phyloP scores from a whole-genome alignment of 805 yeast genomes.

The Phaffomyces antillensis region DNA sequence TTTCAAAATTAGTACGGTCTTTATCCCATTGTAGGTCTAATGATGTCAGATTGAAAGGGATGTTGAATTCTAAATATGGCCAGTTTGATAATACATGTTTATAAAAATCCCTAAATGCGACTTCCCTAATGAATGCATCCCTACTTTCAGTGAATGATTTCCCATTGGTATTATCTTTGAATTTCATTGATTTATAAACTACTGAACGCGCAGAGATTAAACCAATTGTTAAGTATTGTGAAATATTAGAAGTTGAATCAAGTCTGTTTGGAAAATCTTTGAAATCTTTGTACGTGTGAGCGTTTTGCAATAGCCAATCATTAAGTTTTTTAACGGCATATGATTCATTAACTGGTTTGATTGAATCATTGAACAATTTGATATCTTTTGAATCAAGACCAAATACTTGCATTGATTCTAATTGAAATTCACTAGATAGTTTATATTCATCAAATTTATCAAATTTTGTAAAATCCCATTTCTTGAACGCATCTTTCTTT shows the following conservation, averaged over 20 bases:
- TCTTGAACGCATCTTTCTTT: slow-evolving; percentile 7
- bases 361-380: background rate
- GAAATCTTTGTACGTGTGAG: background rate
- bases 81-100: slow-evolving; percentile 39
- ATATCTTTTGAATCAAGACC: slow-evolving; percentile 4
- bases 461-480: slow-evolving; percentile 6
- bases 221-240: slow-evolving; percentile 41
- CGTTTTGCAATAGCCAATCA: slow-evolving; percentile 3
- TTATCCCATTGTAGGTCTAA: slow-evolving; percentile 37
- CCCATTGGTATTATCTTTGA: slow-evolving; percentile 10
- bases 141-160: slow-evolving; percentile 27
- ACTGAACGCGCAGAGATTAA: slow-evolving; percentile 36
- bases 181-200: slow-evolving; percentile 20
- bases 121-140: slow-evolving; percentile 42
- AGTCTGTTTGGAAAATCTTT: slow-evolving; percentile 12
- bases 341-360: background rate
- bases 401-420: slow-evolving; percentile 8
- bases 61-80: slow-evolving; percentile 45
- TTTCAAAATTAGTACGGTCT: slow-evolving; percentile 32
- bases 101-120: slow-evolving; percentile 56
- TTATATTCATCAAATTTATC: slow-evolving; percentile 11
- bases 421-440: slow-evolving; percentile 16
- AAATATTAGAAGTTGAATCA: slow-evolving; percentile 31
- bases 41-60: slow-evolving; percentile 40
- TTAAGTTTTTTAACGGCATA: background rate